Conservation (phyloP, 2,329 filamentous ascomycete species). For the Tolypocladium paradoxum region DNA sequence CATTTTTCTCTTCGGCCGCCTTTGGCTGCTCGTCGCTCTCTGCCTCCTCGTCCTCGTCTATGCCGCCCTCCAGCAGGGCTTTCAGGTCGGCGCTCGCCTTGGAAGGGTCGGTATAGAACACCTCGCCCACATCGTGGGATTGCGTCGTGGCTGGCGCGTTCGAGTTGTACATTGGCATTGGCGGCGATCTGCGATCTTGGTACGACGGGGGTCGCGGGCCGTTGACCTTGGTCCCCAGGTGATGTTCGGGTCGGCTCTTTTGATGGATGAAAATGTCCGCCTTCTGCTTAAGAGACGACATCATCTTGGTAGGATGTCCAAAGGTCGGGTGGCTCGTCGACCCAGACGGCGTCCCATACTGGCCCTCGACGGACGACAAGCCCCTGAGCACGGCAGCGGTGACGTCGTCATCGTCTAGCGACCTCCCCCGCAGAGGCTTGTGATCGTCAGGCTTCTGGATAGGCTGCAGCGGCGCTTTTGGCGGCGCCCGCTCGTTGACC, state of each 20-base stretch:
- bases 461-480: conserved; percentile 31
- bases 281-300: conserved; percentile 43
- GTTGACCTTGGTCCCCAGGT: conserved; percentile 36
- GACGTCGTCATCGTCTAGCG: conserved; percentile 22
- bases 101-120: conserved; percentile 56
- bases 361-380: conserved; percentile 15
- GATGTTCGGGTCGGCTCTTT: conserved; percentile 45
- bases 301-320: conserved; percentile 30
- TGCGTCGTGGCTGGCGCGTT: conserved; percentile 7
- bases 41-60: conserved; percentile 61
- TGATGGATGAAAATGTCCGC: conserved; percentile 44
- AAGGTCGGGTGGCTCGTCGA: conserved; percentile 17
- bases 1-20: conserved; percentile 1
- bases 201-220: conserved; percentile 37
- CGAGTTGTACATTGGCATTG: conserved; percentile 38
- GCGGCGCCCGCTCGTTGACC: conserved; percentile 37
- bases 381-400: conserved; percentile 21
- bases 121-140: conserved; percentile 26
- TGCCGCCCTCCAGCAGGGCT: conserved; percentile 68
- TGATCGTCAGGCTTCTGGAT: conserved; percentile 20
- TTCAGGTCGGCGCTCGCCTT: conserved; percentile 71
- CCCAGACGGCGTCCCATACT: conserved; percentile 9
- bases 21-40: conserved; percentile 24
- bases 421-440: conserved; percentile 12
- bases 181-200: conserved; percentile 35